Conservation (phyloP, 306 rosid species). For the Prunus davidiana region DNA sequence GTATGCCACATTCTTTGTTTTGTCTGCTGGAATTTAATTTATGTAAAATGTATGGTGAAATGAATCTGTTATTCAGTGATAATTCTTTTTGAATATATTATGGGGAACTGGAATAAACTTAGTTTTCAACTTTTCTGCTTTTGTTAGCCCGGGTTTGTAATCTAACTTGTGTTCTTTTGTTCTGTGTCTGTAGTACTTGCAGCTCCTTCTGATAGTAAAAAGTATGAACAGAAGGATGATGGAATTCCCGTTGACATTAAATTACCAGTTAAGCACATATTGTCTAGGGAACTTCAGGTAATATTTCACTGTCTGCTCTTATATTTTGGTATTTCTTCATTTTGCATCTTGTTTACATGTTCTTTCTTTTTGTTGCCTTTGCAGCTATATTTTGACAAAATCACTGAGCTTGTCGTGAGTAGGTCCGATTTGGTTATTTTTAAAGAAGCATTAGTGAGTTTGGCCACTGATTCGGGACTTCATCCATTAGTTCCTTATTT, state of each 20-base stretch:
- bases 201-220: conserved; percentile 63
- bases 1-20: neutral
- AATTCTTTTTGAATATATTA: neutral
- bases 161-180: conserved; percentile 8
- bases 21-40: neutral
- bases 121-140: neutral
- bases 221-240: conserved; percentile 65
- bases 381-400: conserved; percentile 86
- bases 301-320: neutral
- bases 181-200: conserved; percentile 39
- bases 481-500: conserved; percentile 95
- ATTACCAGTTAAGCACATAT: conserved; percentile 77
- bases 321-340: neutral
- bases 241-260: conserved; percentile 67
- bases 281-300: conserved; percentile 94
- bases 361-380: conserved; percentile 18
- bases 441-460: conserved; percentile 74
- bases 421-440: conserved; percentile 60
- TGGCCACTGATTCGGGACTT: conserved; percentile 89
- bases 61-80: neutral
- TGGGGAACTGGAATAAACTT: neutral
- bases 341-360: conserved; percentile 9
- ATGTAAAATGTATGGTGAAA: neutral
- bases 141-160: conserved; percentile 10
- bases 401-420: conserved; percentile 60